phyloP scores from a whole-genome alignment of 495 filamentous ascomycete species.

The Viridothelium virens region DNA sequence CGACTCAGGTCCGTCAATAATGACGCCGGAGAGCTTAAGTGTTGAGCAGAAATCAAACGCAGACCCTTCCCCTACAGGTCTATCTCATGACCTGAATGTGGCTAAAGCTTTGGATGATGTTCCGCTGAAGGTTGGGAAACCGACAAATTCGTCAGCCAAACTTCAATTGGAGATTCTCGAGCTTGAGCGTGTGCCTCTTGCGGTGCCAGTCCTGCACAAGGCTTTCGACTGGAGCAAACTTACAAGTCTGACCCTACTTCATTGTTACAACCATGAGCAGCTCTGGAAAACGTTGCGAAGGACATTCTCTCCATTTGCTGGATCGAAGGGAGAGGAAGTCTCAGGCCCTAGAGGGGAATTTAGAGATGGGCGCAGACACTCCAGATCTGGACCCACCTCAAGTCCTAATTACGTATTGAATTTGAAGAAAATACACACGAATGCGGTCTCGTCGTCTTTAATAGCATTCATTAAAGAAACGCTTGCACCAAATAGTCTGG shows the following conservation, averaged over 20 bases:
- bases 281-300: conserved; percentile 75
- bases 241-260: conserved; percentile 72
- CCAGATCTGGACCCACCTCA: conserved; percentile 16
- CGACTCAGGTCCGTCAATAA: not conserved
- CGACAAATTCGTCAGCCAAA: conserved; percentile 27
- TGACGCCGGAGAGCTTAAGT: not conserved
- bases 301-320: conserved; percentile 53
- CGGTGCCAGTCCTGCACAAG: conserved; percentile 57
- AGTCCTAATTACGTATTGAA: conserved; percentile 53
- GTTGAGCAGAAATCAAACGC: not conserved
- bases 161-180: conserved; percentile 69
- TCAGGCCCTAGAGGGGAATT: not conserved
- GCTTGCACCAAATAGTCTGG: conserved; percentile 74
- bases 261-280: conserved; percentile 67
- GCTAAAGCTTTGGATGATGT: not conserved
- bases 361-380: conserved; percentile 5
- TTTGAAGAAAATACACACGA: conserved; percentile 75
- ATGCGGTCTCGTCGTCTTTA: conserved; percentile 68
- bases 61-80: not conserved
- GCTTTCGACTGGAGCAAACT: conserved; percentile 74
- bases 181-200: conserved; percentile 73
- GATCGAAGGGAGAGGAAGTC: conserved; percentile 13
- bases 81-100: not conserved
- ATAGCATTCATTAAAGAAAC: conserved; percentile 78
- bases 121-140: conserved; percentile 14